Evolutionary conservation across 768 basidiomycete species (phyloP).

Genomic region (Russula abietina): DNA sequence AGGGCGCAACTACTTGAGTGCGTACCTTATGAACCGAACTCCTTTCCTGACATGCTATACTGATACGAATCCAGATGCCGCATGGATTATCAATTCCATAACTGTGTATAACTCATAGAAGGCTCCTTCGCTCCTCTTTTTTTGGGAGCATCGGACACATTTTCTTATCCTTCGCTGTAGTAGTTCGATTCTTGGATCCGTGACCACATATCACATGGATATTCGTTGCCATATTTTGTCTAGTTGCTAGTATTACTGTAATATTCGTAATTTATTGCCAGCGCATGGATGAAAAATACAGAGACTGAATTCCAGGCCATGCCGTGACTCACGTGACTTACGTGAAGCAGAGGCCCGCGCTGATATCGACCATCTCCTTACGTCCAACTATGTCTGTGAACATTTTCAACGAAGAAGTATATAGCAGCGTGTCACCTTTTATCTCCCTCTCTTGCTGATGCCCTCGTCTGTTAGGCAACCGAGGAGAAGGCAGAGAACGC

Average conservation of each 20-base stretch:
- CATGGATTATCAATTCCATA: slow-evolving; percentile 15
- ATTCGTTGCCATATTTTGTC: neutral
- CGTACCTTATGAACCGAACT: neutral
- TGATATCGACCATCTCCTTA: neutral
- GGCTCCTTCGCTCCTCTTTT: neutral
- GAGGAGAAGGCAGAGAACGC: slow-evolving; percentile 98
- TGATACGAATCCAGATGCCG: slow-evolving; percentile 1
- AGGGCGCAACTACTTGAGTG: slow-evolving; percentile 9
- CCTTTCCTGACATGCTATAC: neutral
- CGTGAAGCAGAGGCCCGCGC: neutral
- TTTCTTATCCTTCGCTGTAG: neutral
- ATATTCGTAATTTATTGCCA: neutral
- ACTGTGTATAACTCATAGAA: slow-evolving; percentile 3
- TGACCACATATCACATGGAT: neutral
- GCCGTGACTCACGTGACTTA: no score
- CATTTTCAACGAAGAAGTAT: slow-evolving; percentile 62
- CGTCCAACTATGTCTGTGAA: slow-evolving; percentile 52
- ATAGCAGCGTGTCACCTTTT: neutral
- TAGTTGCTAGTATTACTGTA: neutral
- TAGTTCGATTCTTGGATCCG: neutral
- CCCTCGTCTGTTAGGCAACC: slow-evolving; percentile 49
- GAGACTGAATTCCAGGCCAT: no score
- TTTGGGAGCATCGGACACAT: neutral
- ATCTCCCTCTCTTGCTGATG: neutral
- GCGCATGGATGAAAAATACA: neutral